Base-by-base conservation (phyloP, 2,329 filamentous ascomycete genomes). In the Phyllosticta capitalensis region DNA sequence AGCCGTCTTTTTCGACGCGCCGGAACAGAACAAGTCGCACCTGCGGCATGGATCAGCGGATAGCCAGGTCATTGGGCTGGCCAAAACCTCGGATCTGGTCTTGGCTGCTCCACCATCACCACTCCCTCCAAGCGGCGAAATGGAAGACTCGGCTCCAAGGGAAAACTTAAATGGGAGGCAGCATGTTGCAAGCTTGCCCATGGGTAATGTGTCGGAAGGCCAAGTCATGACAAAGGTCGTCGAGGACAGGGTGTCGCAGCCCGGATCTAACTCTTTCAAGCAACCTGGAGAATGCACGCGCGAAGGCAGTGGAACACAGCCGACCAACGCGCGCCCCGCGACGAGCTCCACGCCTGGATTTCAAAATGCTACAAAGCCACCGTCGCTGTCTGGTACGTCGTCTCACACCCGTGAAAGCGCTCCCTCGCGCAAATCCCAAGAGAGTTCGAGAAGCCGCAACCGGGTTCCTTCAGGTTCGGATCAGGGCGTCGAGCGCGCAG, bases 401-500 rank as follows among this genome's bases (percentile, higher is more conserved):
- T 38, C 54, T 10, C 58, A 56, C 48, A 56, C 58, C 5, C 48
- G 52, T 10, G 58, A 60, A 17, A 60, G 58, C 21, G 38, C 49
- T 5, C 19, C n/a, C 2, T 50, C 58, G 12, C 54, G 58, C 1
- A 51, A 52, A 9, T 59, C 58, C 3, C 52, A 59, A 17, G 58
- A 59, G 2, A 59, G 58, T 26, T 38, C 28, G 14, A 52, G 58
- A 28, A 52, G 53, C 50, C 38, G 19, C 19, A 53, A 28, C 28
- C 56, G 56, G n/a, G 38, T 28, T 26, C 33, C 30, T 14, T 55
- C 64, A 12, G 55, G 59, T n/a, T 66, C 69, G 0, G 64, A 62
- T 12, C 64, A 65, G 7, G 59, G 64, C n/a, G 65, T 65, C 2
- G 69, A 73, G 21, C 70, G 65, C 45, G 61, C 67, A 7, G 64